phyloP scores from a whole-genome alignment of 2,329 filamentous ascomycete genomes.

The Pseudogymnoascus sp. region DNA sequence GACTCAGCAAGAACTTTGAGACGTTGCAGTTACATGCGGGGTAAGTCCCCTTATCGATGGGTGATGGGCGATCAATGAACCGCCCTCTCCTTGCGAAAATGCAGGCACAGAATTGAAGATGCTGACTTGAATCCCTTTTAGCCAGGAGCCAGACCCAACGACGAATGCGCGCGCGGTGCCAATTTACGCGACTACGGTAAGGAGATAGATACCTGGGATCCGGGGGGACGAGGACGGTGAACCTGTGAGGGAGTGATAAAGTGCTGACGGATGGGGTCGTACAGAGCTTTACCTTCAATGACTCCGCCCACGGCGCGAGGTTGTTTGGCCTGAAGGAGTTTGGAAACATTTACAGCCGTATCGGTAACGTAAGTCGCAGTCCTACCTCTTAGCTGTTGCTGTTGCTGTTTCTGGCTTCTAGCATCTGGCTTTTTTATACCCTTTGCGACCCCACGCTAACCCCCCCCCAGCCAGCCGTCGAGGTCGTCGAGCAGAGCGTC shows the following conservation, averaged over 20 bases:
- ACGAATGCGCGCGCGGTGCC: conserved; percentile 89
- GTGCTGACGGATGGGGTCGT: conserved; percentile 11
- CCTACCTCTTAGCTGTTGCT: neutral
- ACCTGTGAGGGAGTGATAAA: neutral
- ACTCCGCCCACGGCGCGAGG: conserved; percentile 89
- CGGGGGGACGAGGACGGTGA: conserved; percentile 8
- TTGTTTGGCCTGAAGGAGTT: conserved; percentile 96
- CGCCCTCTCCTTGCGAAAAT: conserved; percentile 9
- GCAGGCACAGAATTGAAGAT: neutral
- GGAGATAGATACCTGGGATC: conserved; percentile 17
- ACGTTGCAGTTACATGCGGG: conserved; percentile 82
- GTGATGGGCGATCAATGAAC: neutral
- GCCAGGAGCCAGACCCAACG: conserved; percentile 70
- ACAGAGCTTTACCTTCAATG: conserved; percentile 87
- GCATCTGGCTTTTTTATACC: no score
- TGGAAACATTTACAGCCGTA: conserved; percentile 95
- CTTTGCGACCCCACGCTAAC: neutral
- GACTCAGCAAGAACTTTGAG: conserved; percentile 63
- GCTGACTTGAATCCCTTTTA: conserved; percentile 32
- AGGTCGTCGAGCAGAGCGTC: conserved; percentile 93
- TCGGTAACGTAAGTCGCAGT: conserved; percentile 65
- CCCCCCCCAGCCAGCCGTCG: conserved; percentile 72
- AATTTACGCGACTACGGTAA: conserved; percentile 84
- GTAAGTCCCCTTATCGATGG: conserved; percentile 38
- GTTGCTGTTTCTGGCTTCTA: neutral